Base-by-base conservation (phyloP, 2,329 filamentous ascomycete species). In the Graphiopsis chlorocephala region DNA sequence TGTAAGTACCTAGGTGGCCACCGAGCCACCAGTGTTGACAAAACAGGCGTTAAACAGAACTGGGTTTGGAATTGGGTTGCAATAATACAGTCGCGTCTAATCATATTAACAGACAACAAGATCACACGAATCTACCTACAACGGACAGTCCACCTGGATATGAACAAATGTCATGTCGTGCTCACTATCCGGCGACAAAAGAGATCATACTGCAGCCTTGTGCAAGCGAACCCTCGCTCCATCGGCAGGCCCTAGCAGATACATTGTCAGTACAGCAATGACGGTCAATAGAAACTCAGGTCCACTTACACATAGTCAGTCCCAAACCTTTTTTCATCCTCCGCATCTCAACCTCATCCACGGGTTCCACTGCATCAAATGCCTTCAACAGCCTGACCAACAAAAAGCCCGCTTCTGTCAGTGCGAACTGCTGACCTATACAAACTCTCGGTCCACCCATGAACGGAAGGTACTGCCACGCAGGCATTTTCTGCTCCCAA, bases 351-450 rank as follows among this genome's bases (percentile, higher is more conserved):
- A 11, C 59, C 47, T 10, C n/a, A 62, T 69, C 64, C 12, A 67
- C 60, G 4, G 66, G 63, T 61, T 72, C 68, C n/a, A 74, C 69
- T 23, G 50, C 50, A 57, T 72, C 72, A 65, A 79, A 82, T 20
- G 72, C 70, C 72, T 81, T 78, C 61, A 81, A 73, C 52, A 82
- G 55, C 31, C 80, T 71, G 14, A 79, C 77, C 26, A 81, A 71
- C 26, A 79, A 79, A 67, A 81, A 82, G 0, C 68, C 76, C 71
- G 80, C 80, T 67, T 82, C 78, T 0, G 77, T 80, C 6, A 81
- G 71, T 12, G 79, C 80, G 67, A 80, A 82, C 61, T 81, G 78
- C 72, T 81, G 80, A 0, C 79, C 79, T 17, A 80, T 73, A 66
- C 80, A 81, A 29, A 81, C 77, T 11, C 79, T 65, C 5, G 79